Percentiles rank a stretch among this genome's conserved stretches.
phyloP scores from a whole-genome alignment of 1,139 yeast genomes.

The Lodderomyces oxycetoniae region DNA sequence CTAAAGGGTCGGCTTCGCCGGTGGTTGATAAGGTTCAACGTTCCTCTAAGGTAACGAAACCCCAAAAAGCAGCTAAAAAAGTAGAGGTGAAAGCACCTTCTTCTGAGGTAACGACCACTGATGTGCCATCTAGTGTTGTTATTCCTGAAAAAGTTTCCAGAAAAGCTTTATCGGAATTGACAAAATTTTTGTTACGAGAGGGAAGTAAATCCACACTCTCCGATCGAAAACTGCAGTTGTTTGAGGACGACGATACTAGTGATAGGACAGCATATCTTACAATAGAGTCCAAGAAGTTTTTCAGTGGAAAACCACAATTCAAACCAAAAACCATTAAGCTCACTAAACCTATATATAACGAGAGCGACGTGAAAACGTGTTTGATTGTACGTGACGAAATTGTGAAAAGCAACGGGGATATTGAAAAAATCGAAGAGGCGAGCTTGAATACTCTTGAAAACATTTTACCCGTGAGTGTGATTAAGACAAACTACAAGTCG shows the following conservation, averaged over 20 bases:
- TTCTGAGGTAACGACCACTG: not conserved
- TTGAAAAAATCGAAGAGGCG: slow-evolving; percentile 56
- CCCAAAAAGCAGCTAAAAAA: slow-evolving; percentile 7
- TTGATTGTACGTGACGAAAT: slow-evolving; percentile 67
- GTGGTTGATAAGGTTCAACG: slow-evolving; percentile 17
- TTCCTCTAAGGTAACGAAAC: slow-evolving; percentile 8
- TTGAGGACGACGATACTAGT: slow-evolving; percentile 53
- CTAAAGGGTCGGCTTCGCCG: slow-evolving; percentile 17
- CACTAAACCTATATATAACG: slow-evolving; percentile 45
- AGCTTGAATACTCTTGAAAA: slow-evolving; percentile 44
- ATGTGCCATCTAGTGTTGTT: slow-evolving; percentile 9
- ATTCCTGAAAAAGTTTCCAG: slow-evolving; percentile 21
- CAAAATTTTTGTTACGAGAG: slow-evolving; percentile 33
- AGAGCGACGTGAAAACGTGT: slow-evolving; percentile 56
- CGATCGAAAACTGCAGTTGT: slow-evolving; percentile 25
- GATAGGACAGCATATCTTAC: slow-evolving; percentile 51
- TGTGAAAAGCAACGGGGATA: slow-evolving; percentile 53
- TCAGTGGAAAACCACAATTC: slow-evolving; percentile 57
- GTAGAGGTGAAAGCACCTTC: slow-evolving; percentile 2
- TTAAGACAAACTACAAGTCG: slow-evolving; percentile 64
- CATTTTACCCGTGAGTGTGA: slow-evolving; percentile 50
- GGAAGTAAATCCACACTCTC: slow-evolving; percentile 2
- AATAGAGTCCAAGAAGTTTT: slow-evolving; percentile 60
- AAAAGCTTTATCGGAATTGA: slow-evolving; percentile 52
- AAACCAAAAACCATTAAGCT: slow-evolving; percentile 66